Evolutionary conservation across 495 filamentous ascomycete genomes (phyloP), one percentile per base, ranked within the genome.

Genomic region (Hypoxylon rickii): DNA sequence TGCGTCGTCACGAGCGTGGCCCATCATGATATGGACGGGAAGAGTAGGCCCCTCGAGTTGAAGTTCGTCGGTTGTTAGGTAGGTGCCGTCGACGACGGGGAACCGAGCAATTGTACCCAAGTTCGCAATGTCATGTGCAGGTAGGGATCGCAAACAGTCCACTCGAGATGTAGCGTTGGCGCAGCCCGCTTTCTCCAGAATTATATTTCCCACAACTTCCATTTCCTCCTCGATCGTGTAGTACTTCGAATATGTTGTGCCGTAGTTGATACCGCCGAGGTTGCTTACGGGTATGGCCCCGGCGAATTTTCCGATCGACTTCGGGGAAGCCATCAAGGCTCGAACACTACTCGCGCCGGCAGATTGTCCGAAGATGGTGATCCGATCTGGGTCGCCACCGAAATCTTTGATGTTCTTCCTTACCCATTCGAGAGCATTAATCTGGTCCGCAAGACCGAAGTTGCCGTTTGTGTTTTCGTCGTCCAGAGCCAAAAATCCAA

Each of bases 401-500:
- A 89, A 88, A 2, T 74, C 67, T 7, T 63, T 64, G 52, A 86
- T 84, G 59, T 88, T 80, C 10, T 79, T 76, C 39, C 75, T 72
- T 0, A 85, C 81, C 86, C 86, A 89, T 57, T 87, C 80, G 2
- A 89, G 67, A 18, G 83, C 79, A 19, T 79, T 68, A 46, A 81
- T 74, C 66, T 89, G 78, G 64, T 83, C 81, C 1, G 68, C 72
- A 1, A 85, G 60, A 1, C 80, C 79, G 55, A 72, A 84, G 44
- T 84, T 84, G 5, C 81, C 81, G 43, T 77, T 82, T 8, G 71
- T 81, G 31, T 61, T 73, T 61, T 71, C 69, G 49, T 78, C 73
- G 2, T 73, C 56, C 18, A 76, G 61, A 0, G 74, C 74, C 7
- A 77, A 61, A 49, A 87, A 89, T 5, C 86, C 86, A 12, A 89